Base-by-base conservation (phyloP, 73 alveolate genomes). In the Paramecium caudatum region DNA sequence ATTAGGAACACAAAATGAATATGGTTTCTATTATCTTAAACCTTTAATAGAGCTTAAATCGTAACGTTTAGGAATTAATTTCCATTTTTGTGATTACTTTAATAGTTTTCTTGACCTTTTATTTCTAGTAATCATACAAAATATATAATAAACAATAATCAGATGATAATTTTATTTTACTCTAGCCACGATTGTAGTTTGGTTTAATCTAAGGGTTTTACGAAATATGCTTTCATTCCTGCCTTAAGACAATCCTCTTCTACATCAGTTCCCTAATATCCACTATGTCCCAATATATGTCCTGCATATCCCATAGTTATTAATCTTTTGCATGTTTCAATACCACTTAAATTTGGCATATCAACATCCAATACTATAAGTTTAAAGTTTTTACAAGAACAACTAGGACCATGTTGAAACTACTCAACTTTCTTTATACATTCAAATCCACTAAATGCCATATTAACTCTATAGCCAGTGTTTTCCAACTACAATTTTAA, bases 391-490 rank as follows among this genome's bases (percentile, higher is more conserved):
- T 37, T 37, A 7, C 88, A 74, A 7, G 36, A 41, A 74, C 88
- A 74, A 21, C 13, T 43, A 1, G 80, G 80, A 27, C 65, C 65
- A 74, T 37, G 62, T 74, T 37, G 15, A 43, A 74, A 74, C 8
- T 74, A 12, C 30, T 43, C 47, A 41, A 74, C 55, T 16, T 41
- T 74, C 23, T 74, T 74, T 21, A 74, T 36, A 39, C 88, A 74
- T 74, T 74, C 88, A 74, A 41, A 30, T 15, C 88, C 88, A 74
- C 45, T 37, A 41, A 27, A 74, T 37, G 88, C 88, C 10, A 41
- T 6, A 9, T 74, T 21, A n/a, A 45, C 68, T 16, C 88, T 16
- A 74, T 27, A 74, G 15, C 65, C 84, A 9, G 1, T 15, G 21
- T 5, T 21, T 74, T 74, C 65, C 12, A 74, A 27, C 32, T 41